A percentile compares a stretch with the other conserved stretches of the same genome.
Conservation (phyloP, 805 yeast species). For the Scheffersomyces ergatensis region DNA sequence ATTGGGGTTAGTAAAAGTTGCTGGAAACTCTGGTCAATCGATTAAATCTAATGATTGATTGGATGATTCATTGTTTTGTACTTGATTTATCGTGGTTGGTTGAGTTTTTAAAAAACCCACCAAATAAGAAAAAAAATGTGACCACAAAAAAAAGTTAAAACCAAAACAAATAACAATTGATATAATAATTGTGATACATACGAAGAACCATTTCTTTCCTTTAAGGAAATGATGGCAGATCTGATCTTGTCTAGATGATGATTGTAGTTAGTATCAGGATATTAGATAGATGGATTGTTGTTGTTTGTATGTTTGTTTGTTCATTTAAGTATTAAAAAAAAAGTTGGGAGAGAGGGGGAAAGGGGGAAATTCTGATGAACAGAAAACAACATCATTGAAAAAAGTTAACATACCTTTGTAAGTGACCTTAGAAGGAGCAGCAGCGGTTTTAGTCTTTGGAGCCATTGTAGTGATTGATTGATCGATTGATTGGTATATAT, state of each 20-base stretch:
- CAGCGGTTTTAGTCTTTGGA: slow-evolving; percentile 28
- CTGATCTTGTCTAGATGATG: slow-evolving; percentile 51
- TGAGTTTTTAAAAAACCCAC: no score
- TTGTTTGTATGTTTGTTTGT: background rate
- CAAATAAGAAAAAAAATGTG: background rate
- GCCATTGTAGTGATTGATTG: slow-evolving; percentile 25
- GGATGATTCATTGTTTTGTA: no score
- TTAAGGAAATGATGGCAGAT: slow-evolving; percentile 66
- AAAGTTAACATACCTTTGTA: slow-evolving; percentile 48
- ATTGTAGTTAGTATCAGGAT: slow-evolving; percentile 7
- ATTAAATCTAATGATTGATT: no score
- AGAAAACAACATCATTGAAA: background rate
- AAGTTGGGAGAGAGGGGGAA: background rate
- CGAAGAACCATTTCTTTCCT: slow-evolving; percentile 79
- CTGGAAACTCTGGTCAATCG: no score
- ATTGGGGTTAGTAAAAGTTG: slow-evolving; percentile 11
- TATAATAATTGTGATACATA: slow-evolving; percentile 28
- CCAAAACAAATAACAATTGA: no score
- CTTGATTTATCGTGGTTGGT: no score
- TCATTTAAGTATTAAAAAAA: no score
- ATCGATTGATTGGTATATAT: background rate
- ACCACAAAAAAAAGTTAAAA: background rate
- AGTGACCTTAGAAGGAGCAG: slow-evolving; percentile 32
- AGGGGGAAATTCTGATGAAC: background rate
- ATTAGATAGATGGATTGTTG: no score